Evolutionary conservation across 257 asterid genomes (phyloP), one percentile per base, ranked within the genome.

Genomic region (Solanum etuberosum): DNA sequence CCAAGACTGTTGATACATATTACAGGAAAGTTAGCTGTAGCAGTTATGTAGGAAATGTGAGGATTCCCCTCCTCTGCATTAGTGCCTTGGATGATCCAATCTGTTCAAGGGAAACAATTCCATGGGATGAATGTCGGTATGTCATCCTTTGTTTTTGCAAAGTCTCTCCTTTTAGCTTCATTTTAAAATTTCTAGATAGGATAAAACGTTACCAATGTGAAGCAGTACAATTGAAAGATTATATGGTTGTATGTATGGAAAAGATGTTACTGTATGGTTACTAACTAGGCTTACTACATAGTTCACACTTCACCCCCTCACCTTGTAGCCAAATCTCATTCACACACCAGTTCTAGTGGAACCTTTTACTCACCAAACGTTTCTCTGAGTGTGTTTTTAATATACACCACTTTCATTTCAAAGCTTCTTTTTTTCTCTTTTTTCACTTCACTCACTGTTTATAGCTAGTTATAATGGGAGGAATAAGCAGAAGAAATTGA

Each of bases 81-180:
- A 94, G 93, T 87, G 88, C 98, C 34, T 61, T 94, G 90, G 99
- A 97, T 87, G 99, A 97, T 92, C 98, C 99, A 83, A 91, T 97
- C 68, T 97, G 98, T 88, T 91, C 99, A 31, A 87, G 92, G 89
- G 99, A 97, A 90, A 97, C 98, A 87, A 93, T 97, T 87, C 98
- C 99, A 83, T 93, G 96, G 95, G 99, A 97, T 87, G 99, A 97
- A 87, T 94, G 98, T 91, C 86, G 97, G 98, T 92, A 67, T 16
- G 85, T 59, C 27, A 48, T 84, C 86, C 61, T 77, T n/a, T 15
- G 23, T 72, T 63, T 63, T 68, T 88, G 83, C 82, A 18, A 11
- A 77, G 65, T 46, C 40, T 46, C 67, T 46, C 8, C n/a, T 18
- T 43, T 46, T 80, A 43, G 63, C 63, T 78, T 43, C 65, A 46